These are phyloP conservation scores for Peronospora tabacina DNA, from an alignment of 352 stramenopile species.

Conservation along the genomic window DNA sequence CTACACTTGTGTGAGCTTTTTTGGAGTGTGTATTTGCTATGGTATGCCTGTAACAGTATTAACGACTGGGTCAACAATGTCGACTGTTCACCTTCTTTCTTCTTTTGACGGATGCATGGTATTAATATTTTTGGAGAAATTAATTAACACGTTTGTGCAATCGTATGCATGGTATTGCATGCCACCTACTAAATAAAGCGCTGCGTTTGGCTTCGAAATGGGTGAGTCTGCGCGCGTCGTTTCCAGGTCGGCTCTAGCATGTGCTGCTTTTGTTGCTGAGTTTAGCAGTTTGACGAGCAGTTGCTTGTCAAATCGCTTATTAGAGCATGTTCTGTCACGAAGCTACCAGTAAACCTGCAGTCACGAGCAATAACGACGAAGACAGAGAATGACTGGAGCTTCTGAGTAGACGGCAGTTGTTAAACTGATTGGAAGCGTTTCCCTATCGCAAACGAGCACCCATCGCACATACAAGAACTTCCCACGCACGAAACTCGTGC, in stretches of 20 bases:
- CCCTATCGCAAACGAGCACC: slow-evolving; percentile 45
- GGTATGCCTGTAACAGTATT: slow-evolving; percentile 1
- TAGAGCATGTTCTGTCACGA: slow-evolving; percentile 61
- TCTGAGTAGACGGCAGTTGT: slow-evolving; percentile 7
- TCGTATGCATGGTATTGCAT: slow-evolving; percentile 68
- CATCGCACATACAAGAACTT: slow-evolving; percentile 38
- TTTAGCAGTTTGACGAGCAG: slow-evolving; percentile 50
- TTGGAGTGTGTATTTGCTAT: neutral
- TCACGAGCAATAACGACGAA: slow-evolving; percentile 59
- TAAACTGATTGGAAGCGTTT: slow-evolving; percentile 20
- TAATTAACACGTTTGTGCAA: slow-evolving; percentile 72
- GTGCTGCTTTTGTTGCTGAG: slow-evolving; percentile 1
- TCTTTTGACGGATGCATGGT: slow-evolving; percentile 63
- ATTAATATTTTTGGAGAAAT: slow-evolving; percentile 74
- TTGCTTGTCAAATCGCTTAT: too few species aligned
- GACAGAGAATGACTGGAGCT: too few species aligned
- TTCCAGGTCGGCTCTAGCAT: slow-evolving; percentile 33
- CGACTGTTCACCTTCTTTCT: slow-evolving; percentile 29
- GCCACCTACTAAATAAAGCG: slow-evolving; percentile 69
- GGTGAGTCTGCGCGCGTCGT: slow-evolving; percentile 39
- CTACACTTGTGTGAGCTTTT: neutral
- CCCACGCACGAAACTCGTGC: slow-evolving; percentile 53
- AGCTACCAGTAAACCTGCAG: slow-evolving; percentile 68
- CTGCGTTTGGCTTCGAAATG: slow-evolving; percentile 65
- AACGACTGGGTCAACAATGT: neutral